These are phyloP conservation scores for Neoascochyta sp. DNA, from an alignment of 2,329 filamentous ascomycete species.

Conservation along the genomic window DNA sequence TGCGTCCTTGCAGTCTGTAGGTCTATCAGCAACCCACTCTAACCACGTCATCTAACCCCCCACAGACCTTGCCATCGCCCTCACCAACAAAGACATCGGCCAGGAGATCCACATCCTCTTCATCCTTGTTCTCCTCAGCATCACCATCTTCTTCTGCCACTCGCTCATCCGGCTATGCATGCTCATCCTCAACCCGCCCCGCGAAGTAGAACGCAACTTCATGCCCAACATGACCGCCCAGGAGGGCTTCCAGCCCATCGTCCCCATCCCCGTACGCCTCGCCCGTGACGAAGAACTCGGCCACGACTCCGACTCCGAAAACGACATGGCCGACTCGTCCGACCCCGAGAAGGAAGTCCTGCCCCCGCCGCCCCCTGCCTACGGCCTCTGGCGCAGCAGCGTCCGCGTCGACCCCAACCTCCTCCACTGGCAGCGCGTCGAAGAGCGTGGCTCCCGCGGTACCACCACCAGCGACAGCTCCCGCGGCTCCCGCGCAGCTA, in stretches of 20 bases:
- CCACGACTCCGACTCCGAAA: slow-evolving; percentile 46
- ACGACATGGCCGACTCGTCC: slow-evolving; percentile 7
- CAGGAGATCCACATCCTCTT: slow-evolving; percentile 76
- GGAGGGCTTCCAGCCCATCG: slow-evolving; percentile 64
- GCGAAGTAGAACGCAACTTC: slow-evolving; percentile 20
- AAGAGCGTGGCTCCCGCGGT: slow-evolving; percentile 2
- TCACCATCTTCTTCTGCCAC: slow-evolving; percentile 77
- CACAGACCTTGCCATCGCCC: slow-evolving; percentile 67
- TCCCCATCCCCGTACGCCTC: slow-evolving; percentile 73
- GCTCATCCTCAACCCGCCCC: slow-evolving; percentile 52
- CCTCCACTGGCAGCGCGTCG: slow-evolving; percentile 71
- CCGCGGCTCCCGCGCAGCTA: slow-evolving; percentile 2
- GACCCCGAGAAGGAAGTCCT: slow-evolving; percentile 20
- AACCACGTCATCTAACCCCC: slow-evolving; percentile 3
- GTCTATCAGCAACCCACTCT: slow-evolving; percentile 31
- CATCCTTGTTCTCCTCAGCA: slow-evolving; percentile 70
- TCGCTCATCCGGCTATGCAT: slow-evolving; percentile 70
- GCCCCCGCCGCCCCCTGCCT: slow-evolving; percentile 64
- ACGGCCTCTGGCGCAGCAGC: slow-evolving; percentile 79
- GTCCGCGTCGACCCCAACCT: slow-evolving; percentile 77
- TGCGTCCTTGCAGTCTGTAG: slow-evolving; percentile 63
- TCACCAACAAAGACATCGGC: slow-evolving; percentile 60
- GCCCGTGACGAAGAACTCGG: slow-evolving; percentile 69
- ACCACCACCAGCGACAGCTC: too few species aligned
- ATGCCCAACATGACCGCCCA: slow-evolving; percentile 52